Percentiles rank a stretch among this genome's conserved stretches.
Conservation (phyloP, 148 eudicot genomes). For the Oxyria digyna region DNA sequence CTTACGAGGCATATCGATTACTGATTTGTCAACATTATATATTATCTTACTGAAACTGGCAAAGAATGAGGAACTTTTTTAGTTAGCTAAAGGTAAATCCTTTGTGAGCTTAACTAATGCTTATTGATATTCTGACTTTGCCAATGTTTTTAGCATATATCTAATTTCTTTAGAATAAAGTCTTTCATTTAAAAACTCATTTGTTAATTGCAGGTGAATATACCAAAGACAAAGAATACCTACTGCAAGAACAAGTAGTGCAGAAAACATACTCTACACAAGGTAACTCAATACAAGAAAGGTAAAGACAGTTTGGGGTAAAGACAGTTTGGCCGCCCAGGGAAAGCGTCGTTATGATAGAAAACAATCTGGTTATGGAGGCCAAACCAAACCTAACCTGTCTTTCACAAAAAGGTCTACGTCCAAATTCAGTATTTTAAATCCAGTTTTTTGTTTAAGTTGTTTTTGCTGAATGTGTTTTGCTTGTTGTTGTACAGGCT, state of each 20-base stretch:
- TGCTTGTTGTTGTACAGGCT: conserved; percentile 12
- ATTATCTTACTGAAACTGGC: background rate
- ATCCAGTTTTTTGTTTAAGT: background rate
- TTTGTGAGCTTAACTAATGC: too few species aligned
- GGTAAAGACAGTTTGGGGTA: conserved; percentile 86
- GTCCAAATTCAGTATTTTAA: background rate
- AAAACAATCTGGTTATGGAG: conserved; percentile 79
- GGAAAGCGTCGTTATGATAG: conserved; percentile 80
- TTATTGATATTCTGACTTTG: too few species aligned
- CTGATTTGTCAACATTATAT: background rate
- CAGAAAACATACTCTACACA: conserved; percentile 66
- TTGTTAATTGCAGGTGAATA: conserved; percentile 74
- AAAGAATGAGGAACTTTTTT: background rate
- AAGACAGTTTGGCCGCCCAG: conserved; percentile 79
- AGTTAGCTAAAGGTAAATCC: background rate
- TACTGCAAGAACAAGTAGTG: conserved; percentile 78
- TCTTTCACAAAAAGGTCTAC: conserved; percentile 72
- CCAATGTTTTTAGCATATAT: too few species aligned
- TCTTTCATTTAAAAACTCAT: too few species aligned
- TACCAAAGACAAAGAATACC: conserved; percentile 74
- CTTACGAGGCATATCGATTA: background rate
- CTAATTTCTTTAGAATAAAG: too few species aligned
- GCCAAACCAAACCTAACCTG: conserved; percentile 81
- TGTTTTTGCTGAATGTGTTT: background rate
- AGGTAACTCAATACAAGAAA: conserved; percentile 82